Conservation (phyloP, 2,329 filamentous ascomycete genomes). For the Periglandula ipomoeae region DNA sequence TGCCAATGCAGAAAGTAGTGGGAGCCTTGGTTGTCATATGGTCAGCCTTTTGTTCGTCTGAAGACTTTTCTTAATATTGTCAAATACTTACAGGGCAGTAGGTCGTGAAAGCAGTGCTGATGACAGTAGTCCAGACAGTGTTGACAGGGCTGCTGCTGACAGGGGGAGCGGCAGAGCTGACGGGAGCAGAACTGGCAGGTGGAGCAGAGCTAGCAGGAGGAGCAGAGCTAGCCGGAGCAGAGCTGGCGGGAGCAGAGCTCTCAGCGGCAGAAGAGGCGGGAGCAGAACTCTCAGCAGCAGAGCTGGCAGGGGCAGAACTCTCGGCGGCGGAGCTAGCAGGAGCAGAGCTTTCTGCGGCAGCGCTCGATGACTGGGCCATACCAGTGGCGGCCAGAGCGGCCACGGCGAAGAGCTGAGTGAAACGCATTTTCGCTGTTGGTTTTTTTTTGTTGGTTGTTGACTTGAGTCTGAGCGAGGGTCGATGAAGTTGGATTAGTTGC, state of each 20-base stretch:
- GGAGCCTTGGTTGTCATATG: slow-evolving; percentile 12
- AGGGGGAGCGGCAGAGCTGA: background rate
- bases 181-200: background rate
- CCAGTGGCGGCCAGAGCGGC: slow-evolving; percentile 5
- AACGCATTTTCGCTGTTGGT: slow-evolving; percentile 23
- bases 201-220: background rate
- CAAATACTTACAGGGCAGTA: slow-evolving; percentile 32
- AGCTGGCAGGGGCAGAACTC: background rate
- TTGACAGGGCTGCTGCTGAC: slow-evolving; percentile 3
- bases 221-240: background rate
- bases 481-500: slow-evolving; percentile 10
- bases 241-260: background rate
- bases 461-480: slow-evolving; percentile 7
- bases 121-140: slow-evolving; percentile 25
- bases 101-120: slow-evolving; percentile 29
- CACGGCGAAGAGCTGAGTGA: slow-evolving; percentile 20
- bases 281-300: background rate
- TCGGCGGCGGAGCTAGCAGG: background rate
- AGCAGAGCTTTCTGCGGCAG: background rate
- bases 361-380: background rate
- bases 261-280: background rate
- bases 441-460: background rate
- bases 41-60: background rate
- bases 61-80: background rate
- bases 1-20: slow-evolving; percentile 28